Conservation (phyloP, 148 eudicot species). For the Rhododendron henanense region DNA sequence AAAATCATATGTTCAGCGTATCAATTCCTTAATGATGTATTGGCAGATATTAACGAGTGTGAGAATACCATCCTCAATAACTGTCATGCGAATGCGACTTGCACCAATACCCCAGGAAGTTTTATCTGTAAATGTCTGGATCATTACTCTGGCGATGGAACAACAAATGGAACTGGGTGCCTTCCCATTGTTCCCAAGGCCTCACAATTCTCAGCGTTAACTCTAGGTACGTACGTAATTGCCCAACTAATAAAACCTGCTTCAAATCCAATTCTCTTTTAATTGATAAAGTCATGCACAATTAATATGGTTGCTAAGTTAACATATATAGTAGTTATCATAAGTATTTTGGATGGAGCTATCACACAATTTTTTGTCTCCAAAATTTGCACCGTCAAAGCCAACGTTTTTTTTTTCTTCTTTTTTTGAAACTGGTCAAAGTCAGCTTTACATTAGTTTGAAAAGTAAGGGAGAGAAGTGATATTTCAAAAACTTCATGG, state of each 20-base stretch:
- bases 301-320: not conserved
- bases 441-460: no score
- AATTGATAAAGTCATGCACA: no score
- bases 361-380: no score
- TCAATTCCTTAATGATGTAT: no score
- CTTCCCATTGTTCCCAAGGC: not conserved
- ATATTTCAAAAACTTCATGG: no score
- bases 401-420: no score
- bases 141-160: slow-evolving; percentile 23
- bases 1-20: no score
- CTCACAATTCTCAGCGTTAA: slow-evolving; percentile 15
- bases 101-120: slow-evolving; percentile 18
- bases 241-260: not conserved
- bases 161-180: slow-evolving; percentile 17
- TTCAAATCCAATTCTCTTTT: not conserved
- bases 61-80: not conserved
- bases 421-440: no score
- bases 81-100: not conserved
- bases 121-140: slow-evolving; percentile 9
- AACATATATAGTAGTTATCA: not conserved
- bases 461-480: no score
- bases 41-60: no score
- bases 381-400: no score
- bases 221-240: slow-evolving; percentile 12
- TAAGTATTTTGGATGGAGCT: no score